Evolutionary conservation across 1,284 basidiomycete species (phyloP), one percentile per base, ranked within the genome.

Genomic region (Waitea zeae): DNA sequence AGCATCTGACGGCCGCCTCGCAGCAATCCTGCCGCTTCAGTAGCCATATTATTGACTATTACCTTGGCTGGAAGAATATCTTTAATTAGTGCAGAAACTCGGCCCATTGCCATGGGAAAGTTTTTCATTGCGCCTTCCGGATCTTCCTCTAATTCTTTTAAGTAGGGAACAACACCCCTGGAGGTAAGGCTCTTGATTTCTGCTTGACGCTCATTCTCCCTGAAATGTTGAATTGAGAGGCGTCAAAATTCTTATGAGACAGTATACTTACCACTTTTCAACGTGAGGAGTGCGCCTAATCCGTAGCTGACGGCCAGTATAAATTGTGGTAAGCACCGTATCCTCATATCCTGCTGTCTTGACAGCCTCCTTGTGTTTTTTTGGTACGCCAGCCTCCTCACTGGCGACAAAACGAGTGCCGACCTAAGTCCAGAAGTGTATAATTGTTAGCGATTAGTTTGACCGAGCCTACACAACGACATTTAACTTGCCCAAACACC

Each of bases 331-430:
- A 30, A 72, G 65, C 34, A 67, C 49, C 28, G 70, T 69, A 47
- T 82, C 83, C 39, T 80, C 76, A 41, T 74, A 73, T n/a, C 72
- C 72, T 3, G 76, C 72, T 20, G 56, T 60, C 17, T 79, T 38
- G 9, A 78, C 54, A 35, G 67, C 53, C 36, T 89, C 69, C 53
- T 90, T 89, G 59, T 90, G 87, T 43, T 59, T 71, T 41, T 71
- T 70, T 11, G 84, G 77, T 1, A 86, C 86, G 17, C 73, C 77
- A 2, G 87, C 82, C 53, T 90, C 84, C 28, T 61, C 67, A 42
- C 72, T 73, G 5, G 86, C 87, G 31, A 93, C 86, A 50, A 93
- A 95, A 18, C 88, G 72, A 2, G 88, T 92, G 24, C 88, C 88
- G 36, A 89, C 82, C 86, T 87, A 89, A 7, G 89, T n/a, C n/a